These are phyloP conservation scores for Candida sphagnicola DNA, from an alignment of 805 yeast species.

Conservation along the genomic window DNA sequence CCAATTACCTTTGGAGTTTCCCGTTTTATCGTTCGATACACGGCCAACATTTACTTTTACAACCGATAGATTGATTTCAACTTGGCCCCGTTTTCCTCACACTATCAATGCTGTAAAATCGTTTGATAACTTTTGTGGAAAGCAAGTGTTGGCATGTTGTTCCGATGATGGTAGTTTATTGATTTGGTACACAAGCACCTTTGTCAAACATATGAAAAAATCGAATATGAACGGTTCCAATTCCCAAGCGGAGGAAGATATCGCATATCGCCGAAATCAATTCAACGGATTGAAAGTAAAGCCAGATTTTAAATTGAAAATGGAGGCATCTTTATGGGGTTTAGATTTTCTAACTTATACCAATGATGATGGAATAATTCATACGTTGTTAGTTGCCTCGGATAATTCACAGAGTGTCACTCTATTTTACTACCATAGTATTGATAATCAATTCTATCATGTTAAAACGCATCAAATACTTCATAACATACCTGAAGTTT, in stretches of 20 bases:
- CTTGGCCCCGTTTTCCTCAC: conserved; percentile 54
- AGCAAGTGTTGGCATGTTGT: conserved; percentile 46
- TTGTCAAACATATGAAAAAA: conserved; percentile 16
- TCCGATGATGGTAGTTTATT: conserved; percentile 53
- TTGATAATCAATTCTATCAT: conserved; percentile 22
- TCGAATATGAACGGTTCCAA: conserved; percentile 6
- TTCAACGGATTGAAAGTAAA: conserved; percentile 17
- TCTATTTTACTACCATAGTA: conserved; percentile 30
- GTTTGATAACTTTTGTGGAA: conserved; percentile 27
- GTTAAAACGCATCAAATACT: conserved; percentile 39
- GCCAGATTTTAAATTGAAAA: conserved; percentile 25
- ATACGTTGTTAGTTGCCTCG: conserved; percentile 42
- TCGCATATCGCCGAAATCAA: conserved; percentile 5
- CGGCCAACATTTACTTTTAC: conserved; percentile 38
- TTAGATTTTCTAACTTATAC: conserved; percentile 37
- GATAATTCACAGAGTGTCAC: conserved; percentile 51
- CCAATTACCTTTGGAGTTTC: conserved; percentile 21
- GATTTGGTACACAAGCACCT: conserved; percentile 27
- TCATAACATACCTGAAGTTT: conserved; percentile 55
- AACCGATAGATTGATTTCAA: conserved; percentile 39
- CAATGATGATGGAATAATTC: conserved; percentile 14
- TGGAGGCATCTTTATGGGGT: conserved; percentile 60
- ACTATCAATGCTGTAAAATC: conserved; percentile 48
- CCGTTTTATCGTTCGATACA: conserved; percentile 36
- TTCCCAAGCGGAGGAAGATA: conserved; percentile 7